Conservation (phyloP, 805 yeast genomes). For the Candida peoriensis region DNA sequence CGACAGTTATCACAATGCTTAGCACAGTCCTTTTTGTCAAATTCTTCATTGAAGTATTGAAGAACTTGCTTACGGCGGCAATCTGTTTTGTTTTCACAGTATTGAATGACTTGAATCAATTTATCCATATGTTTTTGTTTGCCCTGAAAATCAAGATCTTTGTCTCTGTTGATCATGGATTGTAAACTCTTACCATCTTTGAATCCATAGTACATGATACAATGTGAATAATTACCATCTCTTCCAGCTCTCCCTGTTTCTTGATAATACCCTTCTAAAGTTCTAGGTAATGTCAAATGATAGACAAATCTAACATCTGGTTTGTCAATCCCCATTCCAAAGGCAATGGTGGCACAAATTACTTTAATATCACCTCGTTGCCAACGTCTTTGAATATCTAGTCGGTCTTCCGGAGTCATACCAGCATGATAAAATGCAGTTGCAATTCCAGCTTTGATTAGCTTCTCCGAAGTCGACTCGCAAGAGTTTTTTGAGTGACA, state of each 20-base stretch:
- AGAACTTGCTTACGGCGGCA: conserved; percentile 87
- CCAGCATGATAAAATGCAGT: conserved; percentile 91
- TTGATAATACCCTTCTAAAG: conserved; percentile 93
- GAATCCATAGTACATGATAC: conserved; percentile 77
- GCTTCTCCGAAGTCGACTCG: conserved; percentile 67
- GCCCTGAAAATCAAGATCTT: conserved; percentile 54
- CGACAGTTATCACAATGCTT: conserved; percentile 84
- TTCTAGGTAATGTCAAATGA: conserved; percentile 83
- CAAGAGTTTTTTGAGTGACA: conserved; percentile 89
- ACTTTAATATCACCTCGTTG: conserved; percentile 66
- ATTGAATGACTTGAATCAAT: conserved; percentile 78
- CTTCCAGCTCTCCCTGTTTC: conserved; percentile 99
- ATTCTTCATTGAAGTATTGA: conserved; percentile 83
- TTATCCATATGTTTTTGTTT: conserved; percentile 75
- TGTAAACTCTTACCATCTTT: conserved; percentile 76
- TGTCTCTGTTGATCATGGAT: conserved; percentile 72
- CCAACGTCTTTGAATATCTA: conserved; percentile 74
- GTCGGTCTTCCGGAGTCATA: conserved; percentile 74
- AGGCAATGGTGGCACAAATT: conserved; percentile 96
- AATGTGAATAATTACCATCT: conserved; percentile 80
- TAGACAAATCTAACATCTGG: conserved; percentile 91
- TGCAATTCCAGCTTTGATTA: conserved; percentile 55
- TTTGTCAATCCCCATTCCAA: conserved; percentile 99
- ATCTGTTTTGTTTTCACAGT: conserved; percentile 86
- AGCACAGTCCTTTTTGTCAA: conserved; percentile 59